Base-by-base conservation (phyloP, 371 early-diverging fungal species). In the Actinomortierella wolfii region DNA sequence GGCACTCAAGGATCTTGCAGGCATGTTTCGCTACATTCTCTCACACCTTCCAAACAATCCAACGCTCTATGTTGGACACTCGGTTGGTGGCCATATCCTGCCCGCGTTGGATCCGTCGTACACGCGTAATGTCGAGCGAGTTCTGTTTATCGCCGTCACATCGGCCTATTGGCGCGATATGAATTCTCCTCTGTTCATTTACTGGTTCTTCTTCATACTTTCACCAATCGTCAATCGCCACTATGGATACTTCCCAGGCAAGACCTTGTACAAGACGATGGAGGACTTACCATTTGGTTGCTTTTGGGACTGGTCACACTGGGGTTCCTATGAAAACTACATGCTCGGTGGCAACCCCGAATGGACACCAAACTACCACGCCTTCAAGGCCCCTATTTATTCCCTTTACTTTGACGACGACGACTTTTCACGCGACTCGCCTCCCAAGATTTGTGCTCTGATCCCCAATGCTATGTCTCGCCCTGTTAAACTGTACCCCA, bases 281-380 rank as follows among this genome's bases (percentile, higher is more conserved):
- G 76, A 76, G 54, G 76, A 76, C 44, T 50, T 76, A 24, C 76
- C 76, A 20, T 60, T 59, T 42, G 76, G 76, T 14, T 68, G 68
- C 18, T 51, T 66, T 34, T 61, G 71, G 41, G 64, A 56, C 3
- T 76, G 76, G 76, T 50, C 64, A 14, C 20, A 64, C 28, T 76
- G 70, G 70, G 64, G 58, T 34, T 63, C 57, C 14, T 66, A 64
- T 55, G 34, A 18, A 23, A 54, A 69, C 34, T 76, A 76, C 26
- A 65, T 76, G 67, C 44, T 68, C n/a, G 76, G 66, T 17, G 69
- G 70, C 6, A 71, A 76, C 40, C 76, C 76, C 9, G 76, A 76
- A 47, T 76, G 70, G 70, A 76, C 61, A 41, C 73, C 65, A 24
- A 66, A 65, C 45, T 76, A 67, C 42, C 73, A 70, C 7, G 28